Evolutionary conservation across 2,329 filamentous ascomycete species (phyloP), one percentile per base, ranked within the genome.

Genomic region (Penicillium expansum): DNA sequence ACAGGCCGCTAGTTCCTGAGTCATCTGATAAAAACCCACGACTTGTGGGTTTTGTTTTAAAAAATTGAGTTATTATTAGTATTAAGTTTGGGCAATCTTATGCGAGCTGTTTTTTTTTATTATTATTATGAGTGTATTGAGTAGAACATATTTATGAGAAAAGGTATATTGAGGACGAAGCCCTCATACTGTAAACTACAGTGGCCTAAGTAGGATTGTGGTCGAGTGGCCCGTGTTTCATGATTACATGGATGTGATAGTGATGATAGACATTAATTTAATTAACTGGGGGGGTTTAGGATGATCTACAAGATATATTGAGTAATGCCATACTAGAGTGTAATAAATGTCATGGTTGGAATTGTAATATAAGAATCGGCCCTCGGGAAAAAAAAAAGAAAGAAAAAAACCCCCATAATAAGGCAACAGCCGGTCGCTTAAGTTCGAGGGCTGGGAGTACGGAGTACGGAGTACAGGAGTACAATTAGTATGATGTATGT

Each of bases 1-100:
- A 55, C 45, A 55, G 52, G 51, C 51, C 49, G 35, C 43, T 27
- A 39, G 52, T 54, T 55, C 52, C 52, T 43, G 45, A 43, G 52
- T 55, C 52, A 55, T 55, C 47, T 51, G 47, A 55, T 29, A 29
- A 18, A 29, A 18, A 10, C 24, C 13, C 4, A 7, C 39, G 39
- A n/a, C n/a, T n/a, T n/a, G n/a, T n/a, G n/a, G n/a, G n/a, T n/a
- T n/a, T n/a, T 41, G 24, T 29, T 22, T n/a, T n/a, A n/a, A 1
- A 22, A 51, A n/a, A 39, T 41, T 11, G n/a, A 24, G 14, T 30
- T 53, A 48, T 54, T 39, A 22, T 54, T 38, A 48, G 42, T 16
- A 13, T 16, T 14, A n/a, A 24, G 13, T 22, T 48, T 32, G 18
- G 33, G 33, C 11, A 39, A 29, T 47, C 27, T 41, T 41, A 54